Base-by-base conservation (phyloP, 2,329 filamentous ascomycete genomes). In the Alternaria gaisen region DNA sequence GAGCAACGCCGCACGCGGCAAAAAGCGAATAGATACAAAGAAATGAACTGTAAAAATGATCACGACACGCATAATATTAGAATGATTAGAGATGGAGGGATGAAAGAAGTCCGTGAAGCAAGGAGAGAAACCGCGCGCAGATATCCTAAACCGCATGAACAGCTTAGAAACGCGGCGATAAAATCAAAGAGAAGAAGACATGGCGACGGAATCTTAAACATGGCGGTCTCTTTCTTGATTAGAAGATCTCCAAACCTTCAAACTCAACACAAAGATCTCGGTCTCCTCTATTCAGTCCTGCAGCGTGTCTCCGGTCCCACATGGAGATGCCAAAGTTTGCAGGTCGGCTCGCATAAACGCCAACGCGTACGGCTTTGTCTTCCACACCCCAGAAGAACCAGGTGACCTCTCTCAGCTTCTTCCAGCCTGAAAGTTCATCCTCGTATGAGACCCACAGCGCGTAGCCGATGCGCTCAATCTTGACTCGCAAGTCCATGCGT, bases 301-400 rank as follows among this genome's bases (percentile, higher is more conserved):
- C 68, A 6, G 71, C 76, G 40, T 75, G 63, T 50, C 73, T 67
- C n/a, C 69, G 48, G 38, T 79, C 77, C 60, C 73, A 79, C 53
- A 76, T 60, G 40, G 69, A 77, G 10, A 73, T 60, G 8, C 76
- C 76, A 61, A 86, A 77, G 68, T 82, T 84, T 44, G 83, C 83
- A 4, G 86, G 86, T 28, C 86, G 80, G 69, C 82, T 84, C 26
- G 85, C 86, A 78, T 88, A 88, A 40, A 86, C 85, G 3, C 86
- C 86, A 24, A 88, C 84, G 66, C 85, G 80, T 22, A 87, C 80
- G 26, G 80, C 83, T 70, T 88, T 88, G 64, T 86, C 84, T 64
- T 87, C 85, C 12, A 86, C 83, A 8, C 84, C 85, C 75, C 83
- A 86, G 70, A 88, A 88, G 73, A 88, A 88, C 81, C 84, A 87